Percentiles rank a stretch among this genome's conserved stretches.
These are phyloP conservation scores for Pseudonitzschia multistriata DNA, from an alignment of 108 stramenopile genomes.

Conservation along the genomic window DNA sequence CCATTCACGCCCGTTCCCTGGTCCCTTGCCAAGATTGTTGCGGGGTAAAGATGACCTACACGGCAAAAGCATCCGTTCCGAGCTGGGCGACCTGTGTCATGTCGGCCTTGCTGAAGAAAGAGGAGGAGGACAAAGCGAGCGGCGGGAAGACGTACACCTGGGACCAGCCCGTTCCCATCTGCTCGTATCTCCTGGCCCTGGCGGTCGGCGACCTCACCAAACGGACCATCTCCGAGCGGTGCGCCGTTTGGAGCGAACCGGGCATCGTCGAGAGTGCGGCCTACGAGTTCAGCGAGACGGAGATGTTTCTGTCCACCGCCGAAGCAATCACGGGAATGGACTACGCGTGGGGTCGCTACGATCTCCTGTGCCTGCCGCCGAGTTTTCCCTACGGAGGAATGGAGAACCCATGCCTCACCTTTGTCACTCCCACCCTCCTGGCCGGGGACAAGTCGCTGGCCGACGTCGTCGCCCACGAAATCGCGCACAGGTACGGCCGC, in stretches of 20 bases:
- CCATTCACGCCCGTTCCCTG: conserved; percentile 94
- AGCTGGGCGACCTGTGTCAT: conserved; percentile 91
- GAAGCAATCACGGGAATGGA: conserved; percentile 70
- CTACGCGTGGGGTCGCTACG: conserved; percentile 95
- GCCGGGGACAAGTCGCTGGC: conserved; percentile 87
- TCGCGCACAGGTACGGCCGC: conserved; percentile 54
- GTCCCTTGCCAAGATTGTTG: conserved; percentile 94
- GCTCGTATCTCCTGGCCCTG: conserved; percentile 93
- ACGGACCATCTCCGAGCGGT: conserved; percentile 75
- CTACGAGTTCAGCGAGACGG: conserved; percentile 93
- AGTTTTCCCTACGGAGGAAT: conserved; percentile 98
- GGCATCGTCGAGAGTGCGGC: conserved; percentile 87
- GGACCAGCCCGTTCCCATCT: conserved; percentile 88
- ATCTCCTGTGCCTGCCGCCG: conserved; percentile 94
- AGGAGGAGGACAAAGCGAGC: not conserved
- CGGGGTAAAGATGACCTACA: conserved; percentile 88
- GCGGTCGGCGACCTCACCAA: conserved; percentile 86
- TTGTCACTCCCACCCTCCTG: conserved; percentile 96
- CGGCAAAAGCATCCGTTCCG: conserved; percentile 83
- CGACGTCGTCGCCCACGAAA: conserved; percentile 95
- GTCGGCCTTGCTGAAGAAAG: conserved; percentile 70
- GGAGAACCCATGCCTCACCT: conserved; percentile 97
- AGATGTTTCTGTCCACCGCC: conserved; percentile 85
- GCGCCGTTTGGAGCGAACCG: conserved; percentile 93
- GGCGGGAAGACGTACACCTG: conserved; percentile 54